Evolutionary conservation across 306 rosid species (phyloP).

Genomic region (Sophora flavescens): DNA sequence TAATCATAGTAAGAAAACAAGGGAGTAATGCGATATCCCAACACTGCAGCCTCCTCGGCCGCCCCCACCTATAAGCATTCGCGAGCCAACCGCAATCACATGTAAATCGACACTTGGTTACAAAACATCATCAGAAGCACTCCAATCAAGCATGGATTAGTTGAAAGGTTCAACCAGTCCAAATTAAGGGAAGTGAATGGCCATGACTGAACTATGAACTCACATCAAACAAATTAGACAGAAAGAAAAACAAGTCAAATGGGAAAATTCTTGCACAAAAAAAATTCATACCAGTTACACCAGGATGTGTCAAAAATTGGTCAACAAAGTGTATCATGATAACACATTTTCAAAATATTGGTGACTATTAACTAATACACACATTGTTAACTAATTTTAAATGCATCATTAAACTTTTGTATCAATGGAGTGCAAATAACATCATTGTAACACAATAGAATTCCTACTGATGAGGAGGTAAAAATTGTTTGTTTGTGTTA

Average conservation of each 20-base stretch:
- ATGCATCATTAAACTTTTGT: too few species aligned
- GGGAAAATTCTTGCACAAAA: not conserved
- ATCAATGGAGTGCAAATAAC: not conserved
- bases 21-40: constrained; percentile 82
- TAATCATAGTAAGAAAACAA: constrained; percentile 82
- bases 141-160: constrained; percentile 7
- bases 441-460: not conserved
- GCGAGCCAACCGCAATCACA: constrained; percentile 78
- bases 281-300: not conserved
- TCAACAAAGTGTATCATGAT: not conserved
- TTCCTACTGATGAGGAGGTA: constrained; percentile 75
- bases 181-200: not conserved
- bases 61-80: constrained; percentile 99
- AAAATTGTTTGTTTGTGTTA: too few species aligned
- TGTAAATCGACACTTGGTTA: not conserved
- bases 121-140: constrained; percentile 7
- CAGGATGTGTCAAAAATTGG: not conserved
- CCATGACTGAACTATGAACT: not conserved
- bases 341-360: not conserved
- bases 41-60: constrained; percentile 82
- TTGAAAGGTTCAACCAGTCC: not conserved
- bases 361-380: too few species aligned
- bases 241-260: not conserved
- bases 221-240: not conserved
- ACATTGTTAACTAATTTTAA: too few species aligned